Evolutionary conservation across 2,329 filamentous ascomycete genomes (phyloP).

Genomic region (Sarocladium oryzae): DNA sequence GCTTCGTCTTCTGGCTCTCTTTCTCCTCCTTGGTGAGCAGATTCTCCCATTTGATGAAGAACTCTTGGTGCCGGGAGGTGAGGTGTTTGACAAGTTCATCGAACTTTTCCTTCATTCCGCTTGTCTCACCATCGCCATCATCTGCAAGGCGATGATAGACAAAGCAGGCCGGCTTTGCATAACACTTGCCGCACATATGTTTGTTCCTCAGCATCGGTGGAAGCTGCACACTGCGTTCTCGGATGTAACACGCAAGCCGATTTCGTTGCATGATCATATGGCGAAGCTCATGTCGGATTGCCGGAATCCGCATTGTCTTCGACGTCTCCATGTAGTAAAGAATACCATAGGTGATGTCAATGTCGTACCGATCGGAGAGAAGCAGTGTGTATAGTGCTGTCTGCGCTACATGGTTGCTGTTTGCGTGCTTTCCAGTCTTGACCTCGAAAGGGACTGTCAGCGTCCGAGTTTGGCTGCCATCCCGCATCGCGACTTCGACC

Average conservation of each 20-base stretch:
- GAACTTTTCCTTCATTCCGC: conserved; percentile 76
- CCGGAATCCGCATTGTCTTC: conserved; percentile 76
- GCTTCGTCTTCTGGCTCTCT: conserved; percentile 76
- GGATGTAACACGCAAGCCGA: conserved; percentile 75
- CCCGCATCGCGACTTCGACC: conserved; percentile 76
- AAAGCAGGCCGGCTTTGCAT: conserved; percentile 85
- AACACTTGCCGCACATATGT: conserved; percentile 78
- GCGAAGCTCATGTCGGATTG: conserved; percentile 78
- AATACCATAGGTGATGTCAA: conserved; percentile 83
- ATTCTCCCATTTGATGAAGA: conserved; percentile 93
- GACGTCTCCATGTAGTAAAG: conserved; percentile 94
- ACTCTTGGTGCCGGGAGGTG: conserved; percentile 66
- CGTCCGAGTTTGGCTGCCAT: conserved; percentile 58
- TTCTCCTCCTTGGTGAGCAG: conserved; percentile 92
- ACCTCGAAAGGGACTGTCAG: conserved; percentile 90
- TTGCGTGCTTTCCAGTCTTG: conserved; percentile 85
- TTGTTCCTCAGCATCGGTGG: conserved; percentile 81
- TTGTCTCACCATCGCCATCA: conserved; percentile 71
- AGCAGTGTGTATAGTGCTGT: conserved; percentile 91
- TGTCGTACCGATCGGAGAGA: conserved; percentile 88
- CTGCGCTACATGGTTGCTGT: conserved; percentile 79
- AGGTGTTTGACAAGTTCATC: conserved; percentile 73
- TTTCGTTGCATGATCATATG: conserved; percentile 98
- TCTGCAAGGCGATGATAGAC: conserved; percentile 90
- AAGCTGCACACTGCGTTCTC: conserved; percentile 70